Evolutionary conservation across 208 protist genomes (phyloP).

Genomic region (Trypanosoma mega): DNA sequence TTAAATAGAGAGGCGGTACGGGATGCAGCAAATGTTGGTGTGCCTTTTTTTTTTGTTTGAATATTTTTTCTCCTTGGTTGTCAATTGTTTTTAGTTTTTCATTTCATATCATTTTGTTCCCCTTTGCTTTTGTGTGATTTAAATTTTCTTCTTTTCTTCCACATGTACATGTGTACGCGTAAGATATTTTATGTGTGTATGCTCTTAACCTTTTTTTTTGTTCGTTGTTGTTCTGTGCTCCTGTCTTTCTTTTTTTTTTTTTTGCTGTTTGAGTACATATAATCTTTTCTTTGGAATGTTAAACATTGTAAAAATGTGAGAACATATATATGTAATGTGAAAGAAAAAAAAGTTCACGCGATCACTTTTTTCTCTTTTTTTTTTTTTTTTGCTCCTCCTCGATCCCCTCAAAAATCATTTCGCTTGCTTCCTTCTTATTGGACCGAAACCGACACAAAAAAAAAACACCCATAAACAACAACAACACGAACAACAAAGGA

Average conservation of each 20-base stretch:
- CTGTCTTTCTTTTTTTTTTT: constrained; percentile 14
- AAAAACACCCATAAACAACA: neutral
- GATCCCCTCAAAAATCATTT: too few relatives aligned
- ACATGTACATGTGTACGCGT: neutral
- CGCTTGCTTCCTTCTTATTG: too few relatives aligned
- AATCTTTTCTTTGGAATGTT: too few relatives aligned
- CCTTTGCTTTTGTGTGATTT: constrained; percentile 10
- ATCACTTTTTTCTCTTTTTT: constrained; percentile 22
- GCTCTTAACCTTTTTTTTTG: constrained; percentile 20
- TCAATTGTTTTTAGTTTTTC: constrained; percentile 22
- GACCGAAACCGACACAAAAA: neutral
- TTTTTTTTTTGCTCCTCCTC: too few relatives aligned
- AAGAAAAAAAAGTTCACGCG: too few relatives aligned
- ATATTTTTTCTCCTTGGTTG: neutral
- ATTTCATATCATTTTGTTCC: constrained; percentile 19
- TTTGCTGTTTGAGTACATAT: too few relatives aligned
- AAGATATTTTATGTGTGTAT: constrained; percentile 14
- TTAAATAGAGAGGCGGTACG: too few relatives aligned
- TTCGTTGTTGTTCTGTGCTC: neutral
- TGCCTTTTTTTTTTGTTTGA: too few relatives aligned
- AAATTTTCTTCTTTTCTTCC: too few relatives aligned
- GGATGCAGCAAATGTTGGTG: too few relatives aligned
- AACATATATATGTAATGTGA: too few relatives aligned
- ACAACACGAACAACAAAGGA: neutral
- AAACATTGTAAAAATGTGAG: too few relatives aligned